Percentiles rank a stretch among this genome's conserved stretches.
phyloP scores from a whole-genome alignment of 495 filamentous ascomycete genomes.

The Podospora fimiseda region DNA sequence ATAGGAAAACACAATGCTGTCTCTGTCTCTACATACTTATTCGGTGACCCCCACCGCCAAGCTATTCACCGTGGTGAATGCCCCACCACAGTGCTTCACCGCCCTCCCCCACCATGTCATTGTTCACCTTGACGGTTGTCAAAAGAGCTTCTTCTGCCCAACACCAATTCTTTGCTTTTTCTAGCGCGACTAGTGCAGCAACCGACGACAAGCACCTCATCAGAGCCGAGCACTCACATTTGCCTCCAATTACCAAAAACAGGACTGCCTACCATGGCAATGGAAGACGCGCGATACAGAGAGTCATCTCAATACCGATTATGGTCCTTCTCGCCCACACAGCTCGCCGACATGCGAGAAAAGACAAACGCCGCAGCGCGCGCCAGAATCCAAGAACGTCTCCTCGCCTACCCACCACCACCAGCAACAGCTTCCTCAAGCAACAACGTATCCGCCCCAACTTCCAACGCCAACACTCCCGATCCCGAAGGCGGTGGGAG shows the following conservation, averaged over 20 bases:
- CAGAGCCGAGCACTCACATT: too few relatives aligned
- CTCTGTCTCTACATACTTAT: too few relatives aligned
- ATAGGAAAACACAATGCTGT: too few relatives aligned
- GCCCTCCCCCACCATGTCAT: background rate
- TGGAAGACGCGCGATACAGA: slow-evolving; percentile 88
- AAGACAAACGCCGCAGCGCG: slow-evolving; percentile 70
- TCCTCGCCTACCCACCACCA: slow-evolving; percentile 12
- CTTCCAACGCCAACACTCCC: slow-evolving; percentile 30
- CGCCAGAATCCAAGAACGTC: slow-evolving; percentile 55
- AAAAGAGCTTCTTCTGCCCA: background rate
- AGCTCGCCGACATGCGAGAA: slow-evolving; percentile 60
- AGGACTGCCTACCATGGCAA: slow-evolving; percentile 31
- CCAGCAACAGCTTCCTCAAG: slow-evolving; percentile 7
- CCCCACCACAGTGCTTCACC: slow-evolving; percentile 1
- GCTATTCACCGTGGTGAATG: slow-evolving; percentile 1
- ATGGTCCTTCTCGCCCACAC: slow-evolving; percentile 83
- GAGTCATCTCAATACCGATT: slow-evolving; percentile 80
- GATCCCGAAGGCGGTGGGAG: slow-evolving; percentile 22
- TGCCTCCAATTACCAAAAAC: background rate
- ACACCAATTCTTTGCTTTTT: too few relatives aligned
- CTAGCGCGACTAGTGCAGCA: too few relatives aligned
- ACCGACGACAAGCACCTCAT: too few relatives aligned
- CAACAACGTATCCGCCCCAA: slow-evolving; percentile 25
- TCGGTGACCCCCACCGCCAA: too few relatives aligned
- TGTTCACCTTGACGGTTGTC: background rate